These are phyloP conservation scores for Ophiostoma populinum DNA, from an alignment of 2,329 filamentous ascomycete genomes.

Conservation along the genomic window DNA sequence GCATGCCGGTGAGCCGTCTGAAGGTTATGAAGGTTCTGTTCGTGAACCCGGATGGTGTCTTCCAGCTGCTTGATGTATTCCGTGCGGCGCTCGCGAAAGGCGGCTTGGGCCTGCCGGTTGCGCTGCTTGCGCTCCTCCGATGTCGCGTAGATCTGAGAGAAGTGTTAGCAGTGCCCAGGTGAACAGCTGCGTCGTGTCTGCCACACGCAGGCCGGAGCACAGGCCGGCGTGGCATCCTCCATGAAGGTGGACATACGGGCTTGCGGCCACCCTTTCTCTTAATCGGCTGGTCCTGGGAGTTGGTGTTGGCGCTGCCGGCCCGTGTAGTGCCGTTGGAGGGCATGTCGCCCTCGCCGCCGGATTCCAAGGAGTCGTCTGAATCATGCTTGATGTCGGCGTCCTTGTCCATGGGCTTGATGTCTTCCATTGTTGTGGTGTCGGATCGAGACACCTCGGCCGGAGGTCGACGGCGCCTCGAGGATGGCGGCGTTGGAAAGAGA, in stretches of 20 bases:
- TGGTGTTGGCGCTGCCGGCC: conserved; percentile 17
- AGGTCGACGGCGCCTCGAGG: conserved; percentile 22
- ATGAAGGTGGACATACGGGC: conserved; percentile 44
- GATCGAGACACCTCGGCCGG: conserved; percentile 22
- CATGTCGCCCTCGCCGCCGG: conserved; percentile 40
- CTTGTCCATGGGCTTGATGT: conserved; percentile 50
- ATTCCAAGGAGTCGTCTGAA: conserved; percentile 43
- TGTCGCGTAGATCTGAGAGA: conserved; percentile 77
- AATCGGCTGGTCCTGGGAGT: conserved; percentile 44
- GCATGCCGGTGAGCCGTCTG: conserved; percentile 89
- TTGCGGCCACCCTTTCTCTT: conserved; percentile 97
- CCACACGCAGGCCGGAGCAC: too few relatives aligned
- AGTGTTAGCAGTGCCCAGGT: background rate
- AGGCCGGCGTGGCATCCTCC: too few relatives aligned
- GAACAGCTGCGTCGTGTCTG: background rate
- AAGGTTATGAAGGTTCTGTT: conserved; percentile 79
- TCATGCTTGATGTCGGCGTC: conserved; percentile 39
- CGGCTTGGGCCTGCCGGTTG: conserved; percentile 91
- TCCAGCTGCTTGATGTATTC: conserved; percentile 99
- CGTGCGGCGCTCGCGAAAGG: conserved; percentile 87
- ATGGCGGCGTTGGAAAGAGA: conserved; percentile 4
- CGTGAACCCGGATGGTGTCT: conserved; percentile 91
- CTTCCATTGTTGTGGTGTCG: conserved; percentile 36
- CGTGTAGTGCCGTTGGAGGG: conserved; percentile 17
- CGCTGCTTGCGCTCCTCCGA: conserved; percentile 97